Percentiles rank a stretch among this genome's conserved stretches.
Conservation (phyloP, 352 stramenopile species). For the Globisporangium iwayamae region DNA sequence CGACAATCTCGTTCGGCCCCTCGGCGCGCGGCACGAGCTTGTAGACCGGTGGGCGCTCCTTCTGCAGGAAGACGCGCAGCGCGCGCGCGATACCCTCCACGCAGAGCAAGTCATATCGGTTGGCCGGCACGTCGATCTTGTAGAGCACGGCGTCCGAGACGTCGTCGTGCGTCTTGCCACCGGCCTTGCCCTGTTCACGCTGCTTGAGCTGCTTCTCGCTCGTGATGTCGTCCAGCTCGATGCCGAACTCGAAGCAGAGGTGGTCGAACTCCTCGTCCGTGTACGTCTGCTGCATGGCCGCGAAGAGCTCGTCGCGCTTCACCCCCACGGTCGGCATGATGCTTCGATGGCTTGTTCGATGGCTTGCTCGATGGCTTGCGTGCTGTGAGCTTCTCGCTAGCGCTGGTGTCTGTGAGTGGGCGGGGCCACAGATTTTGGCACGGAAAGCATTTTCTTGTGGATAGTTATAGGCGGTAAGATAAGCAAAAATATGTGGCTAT, state of each 20-base stretch:
- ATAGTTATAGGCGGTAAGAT: not conserved
- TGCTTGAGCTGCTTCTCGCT: slow-evolving; percentile 86
- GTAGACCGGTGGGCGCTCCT: slow-evolving; percentile 90
- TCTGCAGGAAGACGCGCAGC: slow-evolving; percentile 96
- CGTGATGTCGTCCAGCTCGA: slow-evolving; percentile 95
- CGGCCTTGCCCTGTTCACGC: slow-evolving; percentile 58
- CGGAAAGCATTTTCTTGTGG: slow-evolving; percentile 8
- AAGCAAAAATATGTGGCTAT: not conserved
- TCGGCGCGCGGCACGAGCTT: slow-evolving; percentile 52
- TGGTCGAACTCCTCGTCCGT: slow-evolving; percentile 99
- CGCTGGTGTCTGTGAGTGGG: slow-evolving; percentile 1
- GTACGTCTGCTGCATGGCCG: slow-evolving; percentile 95
- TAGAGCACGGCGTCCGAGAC: slow-evolving; percentile 94
- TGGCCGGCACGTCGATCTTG: slow-evolving; percentile 99
- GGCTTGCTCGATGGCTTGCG: not conserved
- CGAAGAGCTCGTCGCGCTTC: slow-evolving; percentile 97
- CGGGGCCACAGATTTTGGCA: slow-evolving; percentile 6
- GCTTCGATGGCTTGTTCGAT: slow-evolving; percentile 9
- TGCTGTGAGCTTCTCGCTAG: too few species aligned
- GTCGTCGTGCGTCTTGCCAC: slow-evolving; percentile 53
- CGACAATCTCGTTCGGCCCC: slow-evolving; percentile 79
- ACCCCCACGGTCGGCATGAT: slow-evolving; percentile 98
- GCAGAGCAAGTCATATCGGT: slow-evolving; percentile 99
- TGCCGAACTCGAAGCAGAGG: slow-evolving; percentile 99
- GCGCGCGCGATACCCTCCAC: slow-evolving; percentile 97